phyloP scores from a whole-genome alignment of 2,329 filamentous ascomycete species.

The Endothia cerciana region DNA sequence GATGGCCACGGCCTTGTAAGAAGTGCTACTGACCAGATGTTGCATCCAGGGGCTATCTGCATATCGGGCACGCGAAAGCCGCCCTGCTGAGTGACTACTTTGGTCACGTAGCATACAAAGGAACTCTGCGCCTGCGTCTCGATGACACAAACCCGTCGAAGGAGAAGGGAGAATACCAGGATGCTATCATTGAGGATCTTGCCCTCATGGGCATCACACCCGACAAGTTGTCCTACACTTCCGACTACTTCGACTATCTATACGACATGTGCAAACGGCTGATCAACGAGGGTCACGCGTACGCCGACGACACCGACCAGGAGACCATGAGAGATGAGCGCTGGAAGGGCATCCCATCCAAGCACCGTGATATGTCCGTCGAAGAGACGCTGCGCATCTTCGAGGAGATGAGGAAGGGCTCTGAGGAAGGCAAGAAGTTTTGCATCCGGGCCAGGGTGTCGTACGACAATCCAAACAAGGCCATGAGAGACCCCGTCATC shows the following conservation, averaged over 20 bases:
- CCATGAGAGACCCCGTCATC: slow-evolving; percentile 94
- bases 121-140: slow-evolving; percentile 87
- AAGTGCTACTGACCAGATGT: slow-evolving; percentile 10
- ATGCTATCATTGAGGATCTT: slow-evolving; percentile 90
- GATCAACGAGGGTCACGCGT: slow-evolving; percentile 85
- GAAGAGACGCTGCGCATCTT: slow-evolving; percentile 88
- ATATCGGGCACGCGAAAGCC: slow-evolving; percentile 95
- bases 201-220: slow-evolving; percentile 89
- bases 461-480: slow-evolving; percentile 90
- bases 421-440: slow-evolving; percentile 77
- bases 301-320: slow-evolving; percentile 91
- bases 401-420: slow-evolving; percentile 90
- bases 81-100: slow-evolving; percentile 96
- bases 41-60: slow-evolving; percentile 71
- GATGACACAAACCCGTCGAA: slow-evolving; percentile 98
- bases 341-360: slow-evolving; percentile 81
- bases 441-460: slow-evolving; percentile 96
- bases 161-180: slow-evolving; percentile 95
- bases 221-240: slow-evolving; percentile 85
- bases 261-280: slow-evolving; percentile 84
- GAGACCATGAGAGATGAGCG: slow-evolving; percentile 86
- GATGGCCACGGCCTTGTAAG: background rate
- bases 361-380: slow-evolving; percentile 74
- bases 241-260: slow-evolving; percentile 92
- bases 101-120: slow-evolving; percentile 89